phyloP scores from a whole-genome alignment of 2,329 filamentous ascomycete species.

The Corynespora cassiicola region DNA sequence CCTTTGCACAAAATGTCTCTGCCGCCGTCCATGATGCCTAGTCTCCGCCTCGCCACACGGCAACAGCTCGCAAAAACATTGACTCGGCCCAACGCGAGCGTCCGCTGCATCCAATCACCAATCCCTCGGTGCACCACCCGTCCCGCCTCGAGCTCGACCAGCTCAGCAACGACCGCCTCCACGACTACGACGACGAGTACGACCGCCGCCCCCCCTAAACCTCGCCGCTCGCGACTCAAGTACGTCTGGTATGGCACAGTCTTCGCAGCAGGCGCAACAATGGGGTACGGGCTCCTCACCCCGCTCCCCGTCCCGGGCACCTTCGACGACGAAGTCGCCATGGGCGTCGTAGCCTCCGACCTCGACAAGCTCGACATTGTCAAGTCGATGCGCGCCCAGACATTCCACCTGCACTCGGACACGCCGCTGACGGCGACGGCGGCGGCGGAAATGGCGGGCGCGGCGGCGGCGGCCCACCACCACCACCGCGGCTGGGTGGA shows the following conservation, averaged over 20 bases:
- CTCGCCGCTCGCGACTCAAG: slow-evolving; percentile 31
- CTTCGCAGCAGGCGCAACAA: slow-evolving; percentile 28
- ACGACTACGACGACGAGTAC: slow-evolving; percentile 6
- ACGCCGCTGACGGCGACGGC: slow-evolving; percentile 23
- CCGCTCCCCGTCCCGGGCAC: slow-evolving; percentile 34
- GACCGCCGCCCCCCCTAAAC: slow-evolving; percentile 10
- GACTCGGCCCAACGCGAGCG: no score
- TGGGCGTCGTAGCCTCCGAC: slow-evolving; percentile 31
- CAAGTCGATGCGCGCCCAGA: slow-evolving; percentile 35
- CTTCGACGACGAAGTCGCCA: slow-evolving; percentile 32
- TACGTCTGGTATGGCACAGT: slow-evolving; percentile 41
- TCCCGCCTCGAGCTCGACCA: no score
- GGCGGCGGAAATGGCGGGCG: slow-evolving; percentile 5
- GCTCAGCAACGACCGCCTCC: no score
- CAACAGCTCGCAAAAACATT: no score
- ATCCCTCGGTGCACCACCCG: no score
- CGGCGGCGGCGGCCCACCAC: no score
- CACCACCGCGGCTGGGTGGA: slow-evolving; percentile 39
- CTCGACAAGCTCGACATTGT: slow-evolving; percentile 41
- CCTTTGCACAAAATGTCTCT: no score
- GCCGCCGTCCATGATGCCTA: no score
- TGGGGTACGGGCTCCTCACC: slow-evolving; percentile 30
- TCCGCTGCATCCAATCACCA: no score
- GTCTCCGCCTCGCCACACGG: no score
- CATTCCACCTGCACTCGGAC: slow-evolving; percentile 30